Conservation (phyloP, 495 filamentous ascomycete species). For the Chlorociboria aeruginascens region DNA sequence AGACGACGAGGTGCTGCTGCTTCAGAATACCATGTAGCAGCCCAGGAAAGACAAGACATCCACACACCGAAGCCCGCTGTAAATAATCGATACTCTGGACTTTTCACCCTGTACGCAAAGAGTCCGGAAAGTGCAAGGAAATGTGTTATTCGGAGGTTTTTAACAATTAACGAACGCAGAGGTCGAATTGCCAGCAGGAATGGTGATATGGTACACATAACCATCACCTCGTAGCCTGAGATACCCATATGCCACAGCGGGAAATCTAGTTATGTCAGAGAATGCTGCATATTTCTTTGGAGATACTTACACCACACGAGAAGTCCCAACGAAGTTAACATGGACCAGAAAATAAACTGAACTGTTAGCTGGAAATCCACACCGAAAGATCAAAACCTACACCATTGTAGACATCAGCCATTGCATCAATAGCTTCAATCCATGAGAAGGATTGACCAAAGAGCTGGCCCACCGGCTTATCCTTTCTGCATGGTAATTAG, state of each 20-base stretch:
- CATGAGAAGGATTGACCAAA: conserved; percentile 64
- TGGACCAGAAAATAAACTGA: conserved; percentile 93
- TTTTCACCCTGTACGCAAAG: conserved; percentile 62
- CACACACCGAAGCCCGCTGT: conserved; percentile 66
- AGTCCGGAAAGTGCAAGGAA: conserved; percentile 67
- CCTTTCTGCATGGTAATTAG: conserved; percentile 48
- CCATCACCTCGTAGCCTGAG: conserved; percentile 85
- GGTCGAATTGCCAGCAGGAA: conserved; percentile 63
- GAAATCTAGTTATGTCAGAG: conserved; percentile 51
- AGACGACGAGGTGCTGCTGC: conserved; percentile 60
- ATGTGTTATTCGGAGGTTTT: conserved; percentile 58
- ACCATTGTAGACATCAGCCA: conserved; percentile 85
- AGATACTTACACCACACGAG: conserved; percentile 77
- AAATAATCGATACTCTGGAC: conserved; percentile 69
- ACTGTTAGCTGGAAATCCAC: conserved; percentile 17
- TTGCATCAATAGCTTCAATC: conserved; percentile 64
- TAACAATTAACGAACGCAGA: conserved; percentile 52
- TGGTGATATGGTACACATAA: conserved; percentile 76
- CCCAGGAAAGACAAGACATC: conserved; percentile 70
- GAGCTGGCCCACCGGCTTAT: conserved; percentile 56
- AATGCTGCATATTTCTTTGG: background rate
- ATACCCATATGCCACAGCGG: conserved; percentile 99
- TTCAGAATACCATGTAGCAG: conserved; percentile 68
- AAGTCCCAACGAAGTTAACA: conserved; percentile 77
- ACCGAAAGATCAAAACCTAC: conserved; percentile 35